Base-by-base conservation (phyloP, 78 protist genomes). In the Dictyostelium capitatum region DNA sequence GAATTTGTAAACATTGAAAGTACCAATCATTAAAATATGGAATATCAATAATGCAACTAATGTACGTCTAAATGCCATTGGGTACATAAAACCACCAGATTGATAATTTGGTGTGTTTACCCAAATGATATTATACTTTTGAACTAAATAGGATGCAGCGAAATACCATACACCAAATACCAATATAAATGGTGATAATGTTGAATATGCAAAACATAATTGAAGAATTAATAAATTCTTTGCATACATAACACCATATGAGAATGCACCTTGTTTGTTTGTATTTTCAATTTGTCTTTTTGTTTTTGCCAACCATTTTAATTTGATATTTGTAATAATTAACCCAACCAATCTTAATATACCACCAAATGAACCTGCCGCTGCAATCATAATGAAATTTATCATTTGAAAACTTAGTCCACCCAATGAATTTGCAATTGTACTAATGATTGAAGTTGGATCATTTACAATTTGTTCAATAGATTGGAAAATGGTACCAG, bases 401-500 rank as follows among this genome's bases (percentile, higher is more conserved):
- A 77, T 92, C 93, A 82, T 84, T 77, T 84, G 90, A 62, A 79
- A 79, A 7, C 87, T 48, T 50, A 83, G 83, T 17, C 89, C 93
- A 46, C 89, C 80, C 4, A 92, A 28, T n/a, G 91, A 51, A 53
- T 56, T 59, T 7, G 96, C 91, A 15, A 92, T 28, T 11, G 78
- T 41, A n/a, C 74, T 20, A 32, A 75, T 72, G 37, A 82, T 83
- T 3, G 79, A 37, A 4, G 41, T 3, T 12, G 96, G 96, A 37
- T 79, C n/a, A 15, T 82, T 48, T 7, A 56, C 75, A 25, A 92
- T 92, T 30, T 80, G 25, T 79, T 92, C 87, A 28, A 92, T 83
- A 0, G 90, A 83, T 79, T 92, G 90, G 70, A 92, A 84, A 54
- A 92, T 75, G 4, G 96, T 48, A 74, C 96, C 96, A 51, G 96